phyloP scores from a whole-genome alignment of 148 eudicot genomes.

The Vaccinium corymbosum region DNA sequence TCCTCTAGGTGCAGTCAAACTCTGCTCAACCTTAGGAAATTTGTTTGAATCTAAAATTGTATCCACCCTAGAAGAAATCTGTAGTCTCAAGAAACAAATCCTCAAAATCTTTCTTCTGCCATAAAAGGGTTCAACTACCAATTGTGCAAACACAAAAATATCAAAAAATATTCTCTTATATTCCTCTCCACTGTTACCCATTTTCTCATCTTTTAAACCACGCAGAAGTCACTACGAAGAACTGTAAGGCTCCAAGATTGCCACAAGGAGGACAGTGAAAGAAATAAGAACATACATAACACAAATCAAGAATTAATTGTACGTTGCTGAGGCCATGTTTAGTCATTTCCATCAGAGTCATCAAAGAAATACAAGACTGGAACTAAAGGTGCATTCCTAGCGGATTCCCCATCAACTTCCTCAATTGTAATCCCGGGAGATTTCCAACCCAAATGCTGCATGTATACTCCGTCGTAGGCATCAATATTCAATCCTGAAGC shows the following conservation, averaged over 20 bases:
- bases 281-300: neutral
- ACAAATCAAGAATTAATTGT: neutral
- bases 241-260: neutral
- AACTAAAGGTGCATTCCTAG: conserved; percentile 22
- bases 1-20: no score
- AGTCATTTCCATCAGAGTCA: conserved; percentile 45
- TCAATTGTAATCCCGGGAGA: conserved; percentile 31
- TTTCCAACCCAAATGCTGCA: conserved; percentile 57
- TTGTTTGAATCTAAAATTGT: no score
- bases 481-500: conserved; percentile 69
- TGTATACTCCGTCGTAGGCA: conserved; percentile 67
- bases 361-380: conserved; percentile 51
- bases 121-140: no score
- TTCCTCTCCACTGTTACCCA: neutral
- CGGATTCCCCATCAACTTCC: conserved; percentile 28
- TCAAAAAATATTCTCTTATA: no score
- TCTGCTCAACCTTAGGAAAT: no score
- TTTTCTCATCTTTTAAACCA: neutral
- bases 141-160: no score
- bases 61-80: no score
- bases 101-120: no score
- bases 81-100: no score
- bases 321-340: neutral
- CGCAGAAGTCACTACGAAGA: neutral
- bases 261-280: neutral